Evolutionary conservation across 2,329 filamentous ascomycete genomes (phyloP).

Genomic region (Pseudogymnoascus sp.): DNA sequence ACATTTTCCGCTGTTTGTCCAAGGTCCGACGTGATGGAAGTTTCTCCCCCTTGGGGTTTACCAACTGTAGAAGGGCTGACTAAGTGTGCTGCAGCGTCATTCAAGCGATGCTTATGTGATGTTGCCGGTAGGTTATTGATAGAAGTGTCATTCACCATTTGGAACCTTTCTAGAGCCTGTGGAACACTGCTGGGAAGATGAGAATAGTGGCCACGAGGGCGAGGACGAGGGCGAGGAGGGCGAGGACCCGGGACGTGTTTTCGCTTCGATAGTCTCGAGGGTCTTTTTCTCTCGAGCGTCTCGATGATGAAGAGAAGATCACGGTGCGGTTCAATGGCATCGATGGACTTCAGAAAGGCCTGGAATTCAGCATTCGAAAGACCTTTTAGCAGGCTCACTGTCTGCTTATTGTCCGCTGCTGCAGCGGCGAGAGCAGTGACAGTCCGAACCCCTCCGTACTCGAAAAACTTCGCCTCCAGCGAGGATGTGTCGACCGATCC

Average conservation of each 20-base stretch:
- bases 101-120: too few relatives aligned
- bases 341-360: not conserved
- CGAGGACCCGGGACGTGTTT: not conserved
- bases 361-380: not conserved
- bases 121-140: too few relatives aligned
- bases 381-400: not conserved
- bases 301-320: not conserved
- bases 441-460: not conserved
- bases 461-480: not conserved
- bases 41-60: not conserved
- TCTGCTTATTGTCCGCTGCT: not conserved
- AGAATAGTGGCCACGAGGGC: not conserved
- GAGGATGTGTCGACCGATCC: not conserved
- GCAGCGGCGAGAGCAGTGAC: not conserved
- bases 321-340: not conserved
- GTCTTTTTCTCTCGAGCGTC: not conserved
- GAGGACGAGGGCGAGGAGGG: not conserved
- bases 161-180: too few relatives aligned
- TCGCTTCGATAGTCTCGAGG: not conserved
- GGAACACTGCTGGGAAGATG: not conserved
- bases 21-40: not conserved
- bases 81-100: too few relatives aligned
- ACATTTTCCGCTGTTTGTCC: not conserved
- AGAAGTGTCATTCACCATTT: too few relatives aligned
- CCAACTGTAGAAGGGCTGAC: not conserved